A percentile compares a stretch with the other conserved stretches of the same genome.
These are phyloP conservation scores for Arthroderma sp. DNA, from an alignment of 2,329 filamentous ascomycete genomes.

Conservation along the genomic window DNA sequence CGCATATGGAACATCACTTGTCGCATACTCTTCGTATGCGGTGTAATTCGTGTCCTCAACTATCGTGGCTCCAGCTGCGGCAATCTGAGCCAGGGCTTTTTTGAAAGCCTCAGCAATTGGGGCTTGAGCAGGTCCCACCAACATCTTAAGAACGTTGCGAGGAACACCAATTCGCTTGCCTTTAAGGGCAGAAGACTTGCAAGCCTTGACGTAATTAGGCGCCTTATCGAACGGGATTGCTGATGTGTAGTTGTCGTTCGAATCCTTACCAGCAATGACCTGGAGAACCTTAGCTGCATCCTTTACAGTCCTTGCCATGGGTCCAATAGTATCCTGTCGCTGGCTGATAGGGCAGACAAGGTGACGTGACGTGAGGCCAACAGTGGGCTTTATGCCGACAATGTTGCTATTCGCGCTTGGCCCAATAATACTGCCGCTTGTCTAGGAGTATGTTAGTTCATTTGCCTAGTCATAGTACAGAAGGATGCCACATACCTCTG, in stretches of 20 bases:
- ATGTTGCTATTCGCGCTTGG: slow-evolving; percentile 45
- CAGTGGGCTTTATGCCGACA: slow-evolving; percentile 55
- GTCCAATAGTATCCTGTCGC: slow-evolving; percentile 43
- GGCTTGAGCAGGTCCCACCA: slow-evolving; percentile 5
- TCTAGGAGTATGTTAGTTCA: slow-evolving; percentile 20
- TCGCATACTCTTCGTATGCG: slow-evolving; percentile 33
- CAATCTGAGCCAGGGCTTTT: slow-evolving; percentile 39
- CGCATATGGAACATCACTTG: slow-evolving; percentile 21
- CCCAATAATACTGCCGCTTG: slow-evolving; percentile 49
- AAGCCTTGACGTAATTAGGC: slow-evolving; percentile 50
- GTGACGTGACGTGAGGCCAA: slow-evolving; percentile 46
- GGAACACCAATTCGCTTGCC: slow-evolving; percentile 54
- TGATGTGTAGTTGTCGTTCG: slow-evolving; percentile 44
- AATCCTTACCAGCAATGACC: slow-evolving; percentile 44
- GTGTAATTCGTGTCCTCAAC: slow-evolving; percentile 49
- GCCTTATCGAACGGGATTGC: slow-evolving; percentile 41
- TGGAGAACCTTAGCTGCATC: slow-evolving; percentile 46
- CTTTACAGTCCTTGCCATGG: slow-evolving; percentile 46
- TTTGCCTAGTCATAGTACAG: background rate
- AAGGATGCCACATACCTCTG: slow-evolving; percentile 31
- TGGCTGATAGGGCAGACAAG: slow-evolving; percentile 53
- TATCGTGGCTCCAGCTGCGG: slow-evolving; percentile 45
- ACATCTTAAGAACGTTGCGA: slow-evolving; percentile 38
- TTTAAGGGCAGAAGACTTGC: slow-evolving; percentile 38
- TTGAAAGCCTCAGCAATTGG: slow-evolving; percentile 42